Evolutionary conservation across 345 rosid genomes (phyloP).

Genomic region (Citrus trifoliata): DNA sequence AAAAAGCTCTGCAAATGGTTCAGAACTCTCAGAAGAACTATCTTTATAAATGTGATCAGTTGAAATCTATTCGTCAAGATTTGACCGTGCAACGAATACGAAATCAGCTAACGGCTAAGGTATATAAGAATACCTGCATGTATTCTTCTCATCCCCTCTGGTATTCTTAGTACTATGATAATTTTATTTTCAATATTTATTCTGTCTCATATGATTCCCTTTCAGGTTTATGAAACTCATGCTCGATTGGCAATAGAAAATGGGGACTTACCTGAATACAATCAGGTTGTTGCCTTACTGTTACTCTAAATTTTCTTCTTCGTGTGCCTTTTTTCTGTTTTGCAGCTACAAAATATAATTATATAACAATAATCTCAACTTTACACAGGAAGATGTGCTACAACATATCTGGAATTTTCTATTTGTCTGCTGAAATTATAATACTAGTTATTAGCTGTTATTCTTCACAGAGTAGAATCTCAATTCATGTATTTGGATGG

Average conservation of each 20-base stretch:
- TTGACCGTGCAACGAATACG: constrained; percentile 90
- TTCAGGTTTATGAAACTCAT: constrained; percentile 98
- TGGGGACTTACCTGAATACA: constrained; percentile 91
- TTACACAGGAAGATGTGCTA: not conserved
- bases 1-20: constrained; percentile 82
- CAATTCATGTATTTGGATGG: constrained; percentile 1
- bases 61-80: constrained; percentile 99
- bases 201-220: not conserved
- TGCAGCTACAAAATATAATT: not conserved
- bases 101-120: constrained; percentile 87
- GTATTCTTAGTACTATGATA: not conserved
- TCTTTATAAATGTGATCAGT: constrained; percentile 92
- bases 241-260: constrained; percentile 92
- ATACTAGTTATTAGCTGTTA: not conserved
- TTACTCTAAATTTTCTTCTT: not conserved
- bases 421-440: not conserved
- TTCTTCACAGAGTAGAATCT: not conserved
- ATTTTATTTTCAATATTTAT: not conserved
- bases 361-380: not conserved
- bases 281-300: constrained; percentile 62
- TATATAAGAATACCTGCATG: constrained; percentile 20
- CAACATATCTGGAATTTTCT: not conserved
- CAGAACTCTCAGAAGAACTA: constrained; percentile 86
- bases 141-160: not conserved
- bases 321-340: not conserved